Conservation (phyloP, 2,329 filamentous ascomycete species). For the Fusarium paranaense region DNA sequence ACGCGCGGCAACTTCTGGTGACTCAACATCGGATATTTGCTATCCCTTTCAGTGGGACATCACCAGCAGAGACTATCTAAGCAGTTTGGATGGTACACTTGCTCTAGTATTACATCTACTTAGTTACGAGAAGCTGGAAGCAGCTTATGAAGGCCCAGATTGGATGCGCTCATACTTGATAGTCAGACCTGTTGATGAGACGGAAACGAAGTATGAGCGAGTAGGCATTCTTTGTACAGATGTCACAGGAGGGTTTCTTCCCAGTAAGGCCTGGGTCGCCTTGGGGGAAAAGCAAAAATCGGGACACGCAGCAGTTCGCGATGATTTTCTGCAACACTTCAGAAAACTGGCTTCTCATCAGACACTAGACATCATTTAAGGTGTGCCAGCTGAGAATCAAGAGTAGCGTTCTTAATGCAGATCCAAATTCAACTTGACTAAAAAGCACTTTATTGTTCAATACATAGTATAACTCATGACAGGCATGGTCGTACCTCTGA, state of each 20-base stretch:
- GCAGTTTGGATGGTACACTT: background rate
- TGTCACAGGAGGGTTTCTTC: background rate
- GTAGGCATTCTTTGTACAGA: background rate
- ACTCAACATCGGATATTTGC: background rate
- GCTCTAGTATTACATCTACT: background rate
- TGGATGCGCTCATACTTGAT: slow-evolving; percentile 8
- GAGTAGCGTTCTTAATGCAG: too few relatives aligned
- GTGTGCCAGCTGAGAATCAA: too few relatives aligned
- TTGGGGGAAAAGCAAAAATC: background rate
- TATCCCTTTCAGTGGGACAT: slow-evolving; percentile 2
- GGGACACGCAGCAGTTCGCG: background rate
- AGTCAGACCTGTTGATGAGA: background rate
- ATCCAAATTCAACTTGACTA: background rate
- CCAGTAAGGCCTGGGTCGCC: background rate
- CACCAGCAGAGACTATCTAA: background rate
- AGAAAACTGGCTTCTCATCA: background rate
- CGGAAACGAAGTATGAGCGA: background rate
- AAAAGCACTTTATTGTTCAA: background rate
- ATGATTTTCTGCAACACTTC: background rate
- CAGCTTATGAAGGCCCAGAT: slow-evolving; percentile 1
- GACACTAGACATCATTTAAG: background rate
- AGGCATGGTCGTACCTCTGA: background rate
- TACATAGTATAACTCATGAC: background rate
- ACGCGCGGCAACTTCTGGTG: fast-evolving
- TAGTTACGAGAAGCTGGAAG: background rate